These are phyloP conservation scores for Mortierella sp. DNA, from an alignment of 371 early-diverging fungal genomes.

Conservation along the genomic window DNA sequence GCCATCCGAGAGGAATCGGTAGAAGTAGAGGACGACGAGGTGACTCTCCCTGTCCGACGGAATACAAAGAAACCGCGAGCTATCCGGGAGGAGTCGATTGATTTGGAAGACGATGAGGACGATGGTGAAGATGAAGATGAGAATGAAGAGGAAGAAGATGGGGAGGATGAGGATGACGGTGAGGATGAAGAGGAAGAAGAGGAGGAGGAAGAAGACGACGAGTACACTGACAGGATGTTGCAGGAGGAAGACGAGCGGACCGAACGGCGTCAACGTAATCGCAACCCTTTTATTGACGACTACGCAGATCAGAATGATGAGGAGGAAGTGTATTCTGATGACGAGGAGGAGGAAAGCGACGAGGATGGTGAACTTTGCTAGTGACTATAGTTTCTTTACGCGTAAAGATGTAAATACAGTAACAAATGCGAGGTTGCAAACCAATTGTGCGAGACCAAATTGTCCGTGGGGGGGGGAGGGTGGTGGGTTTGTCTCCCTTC, in stretches of 20 bases:
- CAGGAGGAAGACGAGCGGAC: conserved; percentile 35
- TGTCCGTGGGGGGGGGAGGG: too few relatives aligned
- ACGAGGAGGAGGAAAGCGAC: conserved; percentile 33
- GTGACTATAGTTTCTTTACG: neutral
- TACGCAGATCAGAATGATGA: conserved; percentile 27
- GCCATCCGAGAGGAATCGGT: neutral
- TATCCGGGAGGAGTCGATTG: too few relatives aligned
- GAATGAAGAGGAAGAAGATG: neutral
- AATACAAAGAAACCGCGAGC: neutral
- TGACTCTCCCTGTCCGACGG: neutral
- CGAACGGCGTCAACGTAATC: conserved; percentile 23
- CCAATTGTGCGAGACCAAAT: too few relatives aligned
- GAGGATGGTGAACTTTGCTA: conserved; percentile 2
- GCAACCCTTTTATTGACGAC: conserved; percentile 55
- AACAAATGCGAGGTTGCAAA: too few relatives aligned
- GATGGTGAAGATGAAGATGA: neutral
- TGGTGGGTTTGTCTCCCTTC: too few relatives aligned
- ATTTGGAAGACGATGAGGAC: neutral
- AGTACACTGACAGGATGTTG: conserved; percentile 25
- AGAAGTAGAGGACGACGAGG: neutral
- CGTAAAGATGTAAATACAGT: too few relatives aligned
- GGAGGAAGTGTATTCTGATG: conserved; percentile 31
- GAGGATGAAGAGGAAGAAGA: conserved; percentile 12
- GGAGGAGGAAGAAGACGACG: conserved; percentile 34
- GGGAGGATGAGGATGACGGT: conserved; percentile 4